Conservation (phyloP, 352 stramenopile genomes). For the Globisporangium rhizosaccharum region DNA sequence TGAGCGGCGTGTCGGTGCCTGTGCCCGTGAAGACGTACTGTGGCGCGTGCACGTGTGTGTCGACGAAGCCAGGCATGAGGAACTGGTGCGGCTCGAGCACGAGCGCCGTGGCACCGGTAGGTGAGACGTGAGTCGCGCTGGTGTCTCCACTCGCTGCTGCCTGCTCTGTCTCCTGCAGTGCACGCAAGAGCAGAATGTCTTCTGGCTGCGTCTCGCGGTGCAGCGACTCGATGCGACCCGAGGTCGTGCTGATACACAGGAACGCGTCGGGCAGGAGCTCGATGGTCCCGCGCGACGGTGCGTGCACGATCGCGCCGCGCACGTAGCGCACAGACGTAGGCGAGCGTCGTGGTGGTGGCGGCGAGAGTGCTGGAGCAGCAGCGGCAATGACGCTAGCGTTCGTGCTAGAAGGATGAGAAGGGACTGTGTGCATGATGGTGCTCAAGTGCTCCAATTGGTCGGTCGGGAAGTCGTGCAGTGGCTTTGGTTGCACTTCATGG, state of each 20-base stretch:
- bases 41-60: constrained; percentile 90
- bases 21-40: constrained; percentile 89
- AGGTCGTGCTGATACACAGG: constrained; percentile 21
- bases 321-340: constrained; percentile 22
- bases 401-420: too few species aligned
- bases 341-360: neutral
- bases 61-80: constrained; percentile 87
- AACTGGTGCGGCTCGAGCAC: constrained; percentile 39
- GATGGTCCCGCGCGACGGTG: constrained; percentile 29
- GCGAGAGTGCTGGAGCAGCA: too few species aligned
- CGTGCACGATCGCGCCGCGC: constrained; percentile 37
- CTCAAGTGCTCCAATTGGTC: too few species aligned
- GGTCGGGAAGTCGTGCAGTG: too few species aligned
- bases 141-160: neutral
- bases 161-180: neutral
- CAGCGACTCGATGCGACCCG: constrained; percentile 36
- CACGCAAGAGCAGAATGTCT: constrained; percentile 18
- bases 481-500: too few species aligned
- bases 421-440: too few species aligned
- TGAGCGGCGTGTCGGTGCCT: constrained; percentile 84
- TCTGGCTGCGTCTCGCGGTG: constrained; percentile 22
- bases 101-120: constrained; percentile 5
- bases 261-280: constrained; percentile 46
- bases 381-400: too few species aligned
- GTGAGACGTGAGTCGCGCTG: neutral